These are phyloP conservation scores for Chrysosporium queenslandicum DNA, from an alignment of 2,329 filamentous ascomycete species.

Conservation along the genomic window DNA sequence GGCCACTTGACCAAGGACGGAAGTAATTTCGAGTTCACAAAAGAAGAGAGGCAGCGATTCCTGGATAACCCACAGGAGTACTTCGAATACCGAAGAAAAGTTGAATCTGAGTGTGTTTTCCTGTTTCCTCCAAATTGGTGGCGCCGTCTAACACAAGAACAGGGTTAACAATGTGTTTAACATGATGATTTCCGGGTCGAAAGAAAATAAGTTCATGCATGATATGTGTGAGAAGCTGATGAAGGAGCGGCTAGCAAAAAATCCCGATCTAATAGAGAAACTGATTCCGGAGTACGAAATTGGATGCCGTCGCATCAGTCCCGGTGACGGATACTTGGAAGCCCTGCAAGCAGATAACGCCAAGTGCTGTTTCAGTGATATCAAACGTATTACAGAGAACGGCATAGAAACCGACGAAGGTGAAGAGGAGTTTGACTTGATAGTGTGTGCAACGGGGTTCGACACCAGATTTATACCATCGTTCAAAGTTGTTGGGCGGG, in stretches of 20 bases:
- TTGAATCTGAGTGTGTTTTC: constrained; percentile 19
- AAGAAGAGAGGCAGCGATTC: constrained; percentile 25
- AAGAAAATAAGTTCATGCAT: constrained; percentile 3
- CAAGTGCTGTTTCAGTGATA: constrained; percentile 13
- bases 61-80: constrained; percentile 20
- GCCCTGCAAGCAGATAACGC: constrained; percentile 20
- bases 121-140: background rate
- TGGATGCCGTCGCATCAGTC: constrained; percentile 31
- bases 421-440: constrained; percentile 46
- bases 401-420: constrained; percentile 41
- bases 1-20: constrained; percentile 5
- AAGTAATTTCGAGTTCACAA: constrained; percentile 6
- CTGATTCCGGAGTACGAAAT: constrained; percentile 28
- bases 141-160: background rate
- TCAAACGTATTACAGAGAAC: constrained; percentile 15
- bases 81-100: constrained; percentile 28
- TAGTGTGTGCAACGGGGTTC: constrained; percentile 60
- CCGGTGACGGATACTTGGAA: constrained; percentile 29
- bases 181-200: constrained; percentile 4
- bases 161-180: constrained; percentile 7
- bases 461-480: constrained; percentile 39
- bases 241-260: constrained; percentile 9
- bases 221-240: constrained; percentile 5
- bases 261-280: constrained; percentile 9
- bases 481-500: constrained; percentile 9